Percentiles rank a stretch among this genome's conserved stretches.
These are phyloP conservation scores for Aaosphaeria pasadenensis DNA, from an alignment of 2,329 filamentous ascomycete species.

Conservation along the genomic window DNA sequence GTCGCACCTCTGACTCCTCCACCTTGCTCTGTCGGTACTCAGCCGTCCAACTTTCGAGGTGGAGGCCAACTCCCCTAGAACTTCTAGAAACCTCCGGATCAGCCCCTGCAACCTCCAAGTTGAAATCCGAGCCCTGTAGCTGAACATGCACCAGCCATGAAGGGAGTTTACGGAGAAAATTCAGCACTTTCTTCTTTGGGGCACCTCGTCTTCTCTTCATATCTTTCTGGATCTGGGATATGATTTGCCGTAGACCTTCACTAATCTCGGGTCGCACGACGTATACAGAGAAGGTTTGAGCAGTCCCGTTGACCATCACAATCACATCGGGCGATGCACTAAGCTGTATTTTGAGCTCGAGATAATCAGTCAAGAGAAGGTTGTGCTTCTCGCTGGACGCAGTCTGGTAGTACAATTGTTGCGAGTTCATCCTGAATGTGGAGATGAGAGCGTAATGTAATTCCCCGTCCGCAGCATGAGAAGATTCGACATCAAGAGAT, in stretches of 20 bases:
- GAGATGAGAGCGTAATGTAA: conserved; percentile 84
- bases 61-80: conserved; percentile 77
- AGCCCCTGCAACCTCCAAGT: conserved; percentile 83
- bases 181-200: conserved; percentile 48
- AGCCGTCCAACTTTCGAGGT: conserved; percentile 81
- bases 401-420: conserved; percentile 93
- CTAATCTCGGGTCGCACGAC: conserved; percentile 91
- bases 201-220: conserved; percentile 32
- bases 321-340: conserved; percentile 82
- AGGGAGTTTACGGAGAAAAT: conserved; percentile 72
- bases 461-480: conserved; percentile 82
- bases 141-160: conserved; percentile 81
- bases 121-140: conserved; percentile 84
- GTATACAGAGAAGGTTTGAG: conserved; percentile 85
- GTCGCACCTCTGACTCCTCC: conserved; percentile 59
- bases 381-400: conserved; percentile 79
- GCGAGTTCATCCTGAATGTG: conserved; percentile 77
- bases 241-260: conserved; percentile 86
- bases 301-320: conserved; percentile 72
- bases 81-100: conserved; percentile 81
- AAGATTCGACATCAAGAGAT: conserved; percentile 89
- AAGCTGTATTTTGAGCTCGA: conserved; percentile 83
- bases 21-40: conserved; percentile 84
- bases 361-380: conserved; percentile 79
- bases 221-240: conserved; percentile 68